Conservation (phyloP, 805 yeast genomes). For the Pichia californica region DNA sequence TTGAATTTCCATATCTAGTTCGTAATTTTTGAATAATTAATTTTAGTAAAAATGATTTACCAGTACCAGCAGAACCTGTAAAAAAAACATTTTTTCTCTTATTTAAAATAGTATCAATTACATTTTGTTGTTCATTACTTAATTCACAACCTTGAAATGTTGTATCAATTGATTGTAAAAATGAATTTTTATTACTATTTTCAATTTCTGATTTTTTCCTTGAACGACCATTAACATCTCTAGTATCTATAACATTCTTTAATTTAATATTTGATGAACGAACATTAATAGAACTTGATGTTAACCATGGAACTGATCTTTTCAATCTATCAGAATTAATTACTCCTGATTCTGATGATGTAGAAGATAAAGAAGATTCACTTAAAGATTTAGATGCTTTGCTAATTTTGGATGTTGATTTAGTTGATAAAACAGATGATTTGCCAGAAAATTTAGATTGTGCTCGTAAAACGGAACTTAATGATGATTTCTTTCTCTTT, state of each 20-base stretch:
- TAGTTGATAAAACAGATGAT: slow-evolving; percentile 7
- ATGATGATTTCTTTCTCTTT: slow-evolving; percentile 2
- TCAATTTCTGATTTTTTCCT: background rate
- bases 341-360: background rate
- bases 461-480: slow-evolving; percentile 6
- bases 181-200: background rate
- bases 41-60: slow-evolving; percentile 82
- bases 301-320: slow-evolving; percentile 5
- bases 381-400: background rate
- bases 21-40: slow-evolving; percentile 51
- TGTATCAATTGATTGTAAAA: slow-evolving; percentile 4
- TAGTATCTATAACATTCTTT: slow-evolving; percentile 1
- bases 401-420: background rate
- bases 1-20: slow-evolving; percentile 37
- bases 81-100: slow-evolving; percentile 54
- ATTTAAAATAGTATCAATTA: slow-evolving; percentile 46
- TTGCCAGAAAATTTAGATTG: slow-evolving; percentile 10
- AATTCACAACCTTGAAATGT: background rate
- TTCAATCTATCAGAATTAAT: slow-evolving; percentile 1
- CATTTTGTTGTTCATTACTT: slow-evolving; percentile 37
- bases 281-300: background rate
- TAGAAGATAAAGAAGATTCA: too few species aligned
- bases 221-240: background rate
- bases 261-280: background rate
- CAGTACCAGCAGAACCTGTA: slow-evolving; percentile 92